These are phyloP conservation scores for Leccinum angustisporum DNA, from an alignment of 1,284 basidiomycete genomes.

Conservation along the genomic window DNA sequence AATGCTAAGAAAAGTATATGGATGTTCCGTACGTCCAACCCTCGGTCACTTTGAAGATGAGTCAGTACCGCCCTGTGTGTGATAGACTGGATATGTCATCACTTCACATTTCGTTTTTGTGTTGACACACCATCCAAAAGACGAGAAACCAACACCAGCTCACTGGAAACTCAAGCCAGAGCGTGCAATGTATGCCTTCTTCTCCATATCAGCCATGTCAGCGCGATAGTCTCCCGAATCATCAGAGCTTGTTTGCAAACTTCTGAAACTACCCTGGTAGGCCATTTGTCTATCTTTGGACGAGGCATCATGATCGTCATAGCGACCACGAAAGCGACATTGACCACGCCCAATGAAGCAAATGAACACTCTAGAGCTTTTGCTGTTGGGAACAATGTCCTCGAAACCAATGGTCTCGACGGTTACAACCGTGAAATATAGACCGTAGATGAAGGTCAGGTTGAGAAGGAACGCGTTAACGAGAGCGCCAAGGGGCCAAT, in stretches of 20 bases:
- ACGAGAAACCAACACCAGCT: too few species aligned
- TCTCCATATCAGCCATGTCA: too few species aligned
- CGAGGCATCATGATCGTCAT: neutral
- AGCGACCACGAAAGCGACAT: slow-evolving; percentile 63
- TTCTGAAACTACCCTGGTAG: slow-evolving; percentile 11
- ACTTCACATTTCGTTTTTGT: too few species aligned
- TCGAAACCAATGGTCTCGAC: slow-evolving; percentile 82
- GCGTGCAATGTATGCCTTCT: too few species aligned
- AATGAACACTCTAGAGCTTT: slow-evolving; percentile 54
- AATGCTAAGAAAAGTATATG: slow-evolving; percentile 21
- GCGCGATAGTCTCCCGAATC: slow-evolving; percentile 6
- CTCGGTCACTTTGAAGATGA: too few species aligned
- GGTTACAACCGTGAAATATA: slow-evolving; percentile 70
- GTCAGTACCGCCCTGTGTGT: too few species aligned
- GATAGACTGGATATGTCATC: too few species aligned
- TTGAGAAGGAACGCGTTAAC: slow-evolving; percentile 57
- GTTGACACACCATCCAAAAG: too few species aligned
- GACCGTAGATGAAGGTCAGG: slow-evolving; percentile 64
- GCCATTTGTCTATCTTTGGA: neutral
- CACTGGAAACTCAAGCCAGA: too few species aligned
- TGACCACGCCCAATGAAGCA: slow-evolving; percentile 60
- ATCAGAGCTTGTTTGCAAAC: slow-evolving; percentile 12
- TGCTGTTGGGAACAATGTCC: slow-evolving; percentile 59
- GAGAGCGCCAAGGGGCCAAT: slow-evolving; percentile 66
- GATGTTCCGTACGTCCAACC: too few species aligned